A percentile compares a stretch with the other conserved stretches of the same genome.
Evolutionary conservation across 495 filamentous ascomycete genomes (phyloP).

Genomic region (Aspergillus saccharolyticus): DNA sequence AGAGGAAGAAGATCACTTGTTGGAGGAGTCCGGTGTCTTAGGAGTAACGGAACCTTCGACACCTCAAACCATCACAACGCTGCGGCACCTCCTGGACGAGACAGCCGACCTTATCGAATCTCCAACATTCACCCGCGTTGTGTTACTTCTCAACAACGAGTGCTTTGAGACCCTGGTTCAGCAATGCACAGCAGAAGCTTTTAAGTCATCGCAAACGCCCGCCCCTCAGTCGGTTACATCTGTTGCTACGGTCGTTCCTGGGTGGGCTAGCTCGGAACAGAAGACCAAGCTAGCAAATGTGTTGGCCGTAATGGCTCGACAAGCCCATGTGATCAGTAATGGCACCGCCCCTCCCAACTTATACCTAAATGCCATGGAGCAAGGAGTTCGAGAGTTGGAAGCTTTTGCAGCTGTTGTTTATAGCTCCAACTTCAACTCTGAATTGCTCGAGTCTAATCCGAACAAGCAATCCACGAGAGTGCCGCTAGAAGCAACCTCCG

Average conservation of each 20-base stretch:
- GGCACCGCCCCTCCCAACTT: slow-evolving; percentile 67
- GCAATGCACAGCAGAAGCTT: slow-evolving; percentile 70
- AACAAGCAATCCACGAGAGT: slow-evolving; percentile 11
- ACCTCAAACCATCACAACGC: slow-evolving; percentile 45
- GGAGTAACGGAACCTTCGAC: slow-evolving; percentile 44
- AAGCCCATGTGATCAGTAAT: slow-evolving; percentile 84
- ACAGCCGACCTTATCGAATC: slow-evolving; percentile 95
- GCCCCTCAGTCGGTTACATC: slow-evolving; percentile 41
- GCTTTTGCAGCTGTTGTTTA: slow-evolving; percentile 94
- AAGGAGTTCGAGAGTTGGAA: slow-evolving; percentile 73
- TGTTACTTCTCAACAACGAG: slow-evolving; percentile 80
- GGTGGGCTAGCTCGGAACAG: slow-evolving; percentile 27
- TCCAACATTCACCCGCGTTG: slow-evolving; percentile 75
- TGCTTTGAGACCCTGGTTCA: slow-evolving; percentile 79
- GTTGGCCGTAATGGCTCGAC: slow-evolving; percentile 76
- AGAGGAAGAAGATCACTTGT: slow-evolving; percentile 72
- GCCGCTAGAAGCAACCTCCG: slow-evolving; percentile 8
- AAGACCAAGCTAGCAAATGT: slow-evolving; percentile 84
- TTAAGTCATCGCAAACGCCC: slow-evolving; percentile 51
- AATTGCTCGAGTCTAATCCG: slow-evolving; percentile 34
- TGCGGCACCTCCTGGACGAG: slow-evolving; percentile 89
- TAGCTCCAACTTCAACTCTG: slow-evolving; percentile 82
- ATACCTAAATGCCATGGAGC: slow-evolving; percentile 79
- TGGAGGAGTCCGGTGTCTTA: slow-evolving; percentile 76
- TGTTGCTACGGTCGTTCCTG: slow-evolving; percentile 35